A percentile compares a stretch with the other conserved stretches of the same genome.
Evolutionary conservation across 1,139 yeast species (phyloP).

Genomic region (Diutina mesorugosa): DNA sequence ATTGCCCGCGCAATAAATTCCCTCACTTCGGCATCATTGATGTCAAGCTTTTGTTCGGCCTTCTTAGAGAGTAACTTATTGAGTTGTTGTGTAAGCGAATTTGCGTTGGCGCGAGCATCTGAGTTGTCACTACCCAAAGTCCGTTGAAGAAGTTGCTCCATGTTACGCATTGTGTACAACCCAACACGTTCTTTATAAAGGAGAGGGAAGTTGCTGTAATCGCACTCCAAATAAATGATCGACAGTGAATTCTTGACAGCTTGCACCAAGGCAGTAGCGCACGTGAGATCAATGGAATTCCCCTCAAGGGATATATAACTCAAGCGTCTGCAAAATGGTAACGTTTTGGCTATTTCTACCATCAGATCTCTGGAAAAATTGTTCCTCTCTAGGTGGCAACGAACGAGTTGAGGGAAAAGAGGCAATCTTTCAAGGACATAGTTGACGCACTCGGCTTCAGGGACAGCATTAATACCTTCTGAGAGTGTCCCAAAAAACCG

Average conservation of each 20-base stretch:
- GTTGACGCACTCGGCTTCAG: slow-evolving; percentile 14
- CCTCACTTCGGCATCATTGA: neutral
- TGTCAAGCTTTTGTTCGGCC: neutral
- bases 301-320: slow-evolving; percentile 52
- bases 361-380: slow-evolving; percentile 33
- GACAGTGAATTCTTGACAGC: slow-evolving; percentile 28
- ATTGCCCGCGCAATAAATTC: slow-evolving; percentile 32
- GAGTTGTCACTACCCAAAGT: neutral
- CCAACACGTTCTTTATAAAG: slow-evolving; percentile 47
- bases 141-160: slow-evolving; percentile 31
- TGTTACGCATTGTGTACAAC: slow-evolving; percentile 56
- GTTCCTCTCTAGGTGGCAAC: slow-evolving; percentile 54
- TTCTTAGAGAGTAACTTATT: neutral
- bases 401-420: slow-evolving; percentile 37
- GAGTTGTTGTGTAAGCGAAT: neutral
- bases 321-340: slow-evolving; percentile 49
- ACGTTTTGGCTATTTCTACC: slow-evolving; percentile 42
- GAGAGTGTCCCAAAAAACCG: slow-evolving; percentile 27
- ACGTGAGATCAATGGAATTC: slow-evolving; percentile 33
- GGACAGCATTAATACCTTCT: slow-evolving; percentile 5
- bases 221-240: slow-evolving; percentile 28
- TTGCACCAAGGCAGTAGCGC: slow-evolving; percentile 27
- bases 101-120: neutral
- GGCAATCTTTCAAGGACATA: slow-evolving; percentile 44
- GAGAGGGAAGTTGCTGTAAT: slow-evolving; percentile 23